Conservation (phyloP, 2,329 filamentous ascomycete species). For the Diaporthe vaccinii region DNA sequence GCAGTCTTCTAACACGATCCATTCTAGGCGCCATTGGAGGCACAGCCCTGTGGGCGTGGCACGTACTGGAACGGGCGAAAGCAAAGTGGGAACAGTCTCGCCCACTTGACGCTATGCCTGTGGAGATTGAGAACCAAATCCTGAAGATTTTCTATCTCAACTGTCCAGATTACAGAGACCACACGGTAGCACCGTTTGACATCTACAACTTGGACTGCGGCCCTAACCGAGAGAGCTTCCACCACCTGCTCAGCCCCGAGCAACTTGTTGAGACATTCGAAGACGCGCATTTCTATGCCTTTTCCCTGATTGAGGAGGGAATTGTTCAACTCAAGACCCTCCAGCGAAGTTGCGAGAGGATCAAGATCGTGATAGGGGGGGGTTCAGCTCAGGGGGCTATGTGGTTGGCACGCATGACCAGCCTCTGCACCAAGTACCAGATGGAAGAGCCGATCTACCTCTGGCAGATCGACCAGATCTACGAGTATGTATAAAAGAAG, state of each 20-base stretch:
- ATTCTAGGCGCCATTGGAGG: neutral
- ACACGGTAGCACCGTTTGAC: neutral
- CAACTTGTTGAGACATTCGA: neutral
- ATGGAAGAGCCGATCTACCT: neutral
- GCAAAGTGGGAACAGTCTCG: fast-evolving
- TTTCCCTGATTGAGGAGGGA: neutral
- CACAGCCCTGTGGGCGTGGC: neutral
- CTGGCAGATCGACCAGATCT: neutral
- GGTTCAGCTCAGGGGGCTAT: neutral
- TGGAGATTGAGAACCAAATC: neutral
- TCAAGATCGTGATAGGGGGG: neutral
- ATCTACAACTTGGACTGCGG: fast-evolving
- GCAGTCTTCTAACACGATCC: neutral
- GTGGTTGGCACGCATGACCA: neutral
- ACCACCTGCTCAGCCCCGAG: neutral
- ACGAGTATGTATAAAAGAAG: neutral
- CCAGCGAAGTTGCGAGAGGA: neutral
- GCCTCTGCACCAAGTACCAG: neutral
- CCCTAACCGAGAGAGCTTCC: neutral
- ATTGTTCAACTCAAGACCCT: neutral
- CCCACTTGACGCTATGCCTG: neutral
- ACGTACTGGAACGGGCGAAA: neutral
- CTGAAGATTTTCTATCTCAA: neutral
- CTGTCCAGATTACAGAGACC: neutral
- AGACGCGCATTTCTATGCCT: neutral